Evolutionary conservation across 2,329 filamentous ascomycete species (phyloP), one percentile per base, ranked within the genome.

Genomic region (Penicillium sumatraense): DNA sequence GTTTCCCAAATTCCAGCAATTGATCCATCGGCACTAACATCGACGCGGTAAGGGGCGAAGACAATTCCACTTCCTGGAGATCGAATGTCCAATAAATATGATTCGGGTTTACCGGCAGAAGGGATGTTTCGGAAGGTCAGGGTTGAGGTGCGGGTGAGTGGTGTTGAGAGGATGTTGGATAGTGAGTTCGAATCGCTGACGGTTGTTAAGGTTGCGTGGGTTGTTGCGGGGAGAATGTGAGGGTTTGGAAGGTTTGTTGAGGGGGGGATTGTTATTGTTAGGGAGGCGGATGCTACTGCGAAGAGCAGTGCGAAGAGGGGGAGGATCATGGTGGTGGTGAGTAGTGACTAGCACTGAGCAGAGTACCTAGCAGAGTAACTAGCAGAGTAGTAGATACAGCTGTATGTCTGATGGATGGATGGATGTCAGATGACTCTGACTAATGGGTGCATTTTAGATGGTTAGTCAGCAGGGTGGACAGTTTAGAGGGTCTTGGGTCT

Each of bases 31-130:
- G 75, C 70, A 33, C 76, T 73, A 49, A 73, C 59, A 69, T 98
- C 95, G 26, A 98, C 83, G 41, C 93, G 83, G 72, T 96, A 80
- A 10, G 91, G 89, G 64, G 86, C 84, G 72, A 97, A 98, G 50
- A 82, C 82, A 73, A 89, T 86, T 53, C 90, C 89, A 26, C 56
- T 51, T 70, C 31, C 31, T 33, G 11, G 31, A 9, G 87, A 88
- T 76, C 93, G 86, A 46, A 98, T 82, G 63, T 95, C 91, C 45
- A 89, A 86, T 5, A 98, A 83, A 72, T 97, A 97, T 54, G 87
- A 90, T 1, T 68, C 56, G 23, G 69, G 56, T 29, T 64, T 36
- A 54, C 56, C 41, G 26, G n/a, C n/a, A n/a, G 50, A 51, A 21
- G 83, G 82, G 49, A 96, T 81, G 65, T 92, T 87, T 62, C 75